Base-by-base conservation (phyloP, 805 yeast genomes). In the Candida sakaeoensis region DNA sequence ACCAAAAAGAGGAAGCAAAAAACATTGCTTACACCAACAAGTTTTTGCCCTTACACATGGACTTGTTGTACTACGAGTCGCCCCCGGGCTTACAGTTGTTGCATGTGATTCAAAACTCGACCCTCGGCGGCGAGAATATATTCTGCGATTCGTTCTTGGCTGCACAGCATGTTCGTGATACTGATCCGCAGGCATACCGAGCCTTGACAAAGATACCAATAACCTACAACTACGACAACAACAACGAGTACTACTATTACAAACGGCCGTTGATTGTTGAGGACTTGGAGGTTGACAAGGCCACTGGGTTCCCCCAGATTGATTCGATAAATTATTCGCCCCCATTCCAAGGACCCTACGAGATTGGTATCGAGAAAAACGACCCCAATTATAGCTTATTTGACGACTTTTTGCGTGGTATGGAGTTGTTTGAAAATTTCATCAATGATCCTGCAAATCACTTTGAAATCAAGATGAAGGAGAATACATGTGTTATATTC, bases 261-360 rank as follows among this genome's bases (percentile, higher is more conserved):
- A 66, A 74, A 18, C 67, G 86, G 27, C 86, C 85, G 3, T 59
- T 82, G 41, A 68, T 85, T 12, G 83, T 77, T 22, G 85, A 80
- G 48, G 75, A 74, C 42, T 55, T 48, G 3, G 44, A 45, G 9
- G 40, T 44, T 12, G 25, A 36, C 23, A 26, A 49, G 14, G 56
- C 52, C 22, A 42, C 55, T 1, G 44, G 45, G 16, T 40, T 42
- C 5, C 54, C 58, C 1, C 41, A 52, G 26, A 74, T 82, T 46
- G 73, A 72, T 48, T 80, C 74, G 39, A 75, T 83, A 14, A 82
- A 82, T 53, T 85, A 84, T 57, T 79, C 91, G 0, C 93, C 95
- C 2, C 91, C 90, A 8, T 84, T 82, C 63, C 95, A 85, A 53
- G 91, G 85, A 0, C 91, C 91, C 1, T 76, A 79, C 42, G 87